A percentile compares a stretch with the other conserved stretches of the same genome.
phyloP scores from a whole-genome alignment of 352 stramenopile species.

The Phytophthora macrochlamydospora region DNA sequence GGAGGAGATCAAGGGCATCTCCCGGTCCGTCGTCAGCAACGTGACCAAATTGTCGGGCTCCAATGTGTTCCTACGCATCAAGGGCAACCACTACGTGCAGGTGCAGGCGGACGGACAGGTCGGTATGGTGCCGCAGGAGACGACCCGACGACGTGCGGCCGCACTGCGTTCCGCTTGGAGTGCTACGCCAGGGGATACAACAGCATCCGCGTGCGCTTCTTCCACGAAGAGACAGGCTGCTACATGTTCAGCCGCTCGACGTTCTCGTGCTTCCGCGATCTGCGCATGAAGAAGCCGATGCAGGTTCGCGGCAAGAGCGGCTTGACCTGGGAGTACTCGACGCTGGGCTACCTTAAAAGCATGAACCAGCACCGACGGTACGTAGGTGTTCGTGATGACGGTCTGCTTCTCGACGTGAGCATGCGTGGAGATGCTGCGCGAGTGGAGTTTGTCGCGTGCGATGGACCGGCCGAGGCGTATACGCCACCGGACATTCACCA shows the following conservation, averaged over 20 bases:
- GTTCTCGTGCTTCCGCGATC: conserved; percentile 84
- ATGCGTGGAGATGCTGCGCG: conserved; percentile 83
- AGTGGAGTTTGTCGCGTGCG: conserved; percentile 79
- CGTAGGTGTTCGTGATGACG: conserved; percentile 74
- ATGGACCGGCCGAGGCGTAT: conserved; percentile 41
- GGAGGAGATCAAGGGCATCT: conserved; percentile 78
- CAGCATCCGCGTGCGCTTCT: conserved; percentile 87
- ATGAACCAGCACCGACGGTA: conserved; percentile 91
- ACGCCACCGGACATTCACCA: conserved; percentile 74
- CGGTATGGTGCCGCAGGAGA: conserved; percentile 52
- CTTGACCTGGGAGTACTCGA: conserved; percentile 84
- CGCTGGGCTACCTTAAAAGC: conserved; percentile 80
- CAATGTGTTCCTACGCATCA: conserved; percentile 72
- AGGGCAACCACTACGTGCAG: conserved; percentile 70
- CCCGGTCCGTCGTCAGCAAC: conserved; percentile 65
- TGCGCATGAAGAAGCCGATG: conserved; percentile 78
- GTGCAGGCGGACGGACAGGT: conserved; percentile 59
- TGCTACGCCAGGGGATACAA: conserved; percentile 87
- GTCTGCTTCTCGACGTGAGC: conserved; percentile 81
- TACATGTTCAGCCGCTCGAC: conserved; percentile 90
- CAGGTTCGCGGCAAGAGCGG: conserved; percentile 65
- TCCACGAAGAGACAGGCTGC: conserved; percentile 59
- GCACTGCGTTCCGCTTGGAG: conserved; percentile 74
- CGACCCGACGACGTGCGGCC: conserved; percentile 49
- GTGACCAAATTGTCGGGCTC: conserved; percentile 66